Percentiles rank a stretch among this genome's conserved stretches.
Evolutionary conservation across 1,284 basidiomycete species (phyloP).

Genomic region (Uromyces viciae-fabae): DNA sequence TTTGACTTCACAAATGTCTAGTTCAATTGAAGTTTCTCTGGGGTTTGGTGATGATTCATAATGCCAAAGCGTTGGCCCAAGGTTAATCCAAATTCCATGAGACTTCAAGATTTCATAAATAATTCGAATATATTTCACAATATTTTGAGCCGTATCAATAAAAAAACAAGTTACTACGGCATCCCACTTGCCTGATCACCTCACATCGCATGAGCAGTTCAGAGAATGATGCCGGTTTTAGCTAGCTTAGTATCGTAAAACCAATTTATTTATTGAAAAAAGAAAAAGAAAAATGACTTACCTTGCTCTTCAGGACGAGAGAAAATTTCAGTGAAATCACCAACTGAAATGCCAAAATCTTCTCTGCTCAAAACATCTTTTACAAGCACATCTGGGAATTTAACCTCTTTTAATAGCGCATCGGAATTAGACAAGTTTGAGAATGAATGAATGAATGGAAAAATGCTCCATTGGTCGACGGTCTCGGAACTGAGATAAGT

Average conservation of each 20-base stretch:
- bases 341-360: constrained; percentile 79
- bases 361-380: constrained; percentile 63
- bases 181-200: constrained; percentile 72
- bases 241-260: too few relatives aligned
- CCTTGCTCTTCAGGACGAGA: constrained; percentile 59
- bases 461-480: constrained; percentile 68
- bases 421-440: constrained; percentile 68
- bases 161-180: constrained; percentile 94
- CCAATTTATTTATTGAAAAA: too few relatives aligned
- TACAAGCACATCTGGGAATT: constrained; percentile 78
- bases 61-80: constrained; percentile 91
- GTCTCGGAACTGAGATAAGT: constrained; percentile 63
- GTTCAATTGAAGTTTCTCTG: constrained; percentile 26
- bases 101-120: constrained; percentile 74
- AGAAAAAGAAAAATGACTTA: constrained; percentile 50
- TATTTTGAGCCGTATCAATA: constrained; percentile 90
- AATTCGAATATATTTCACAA: constrained; percentile 80
- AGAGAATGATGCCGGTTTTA: too few relatives aligned
- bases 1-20: constrained; percentile 36
- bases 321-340: constrained; percentile 90
- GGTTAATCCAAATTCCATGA: constrained; percentile 61
- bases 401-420: constrained; percentile 65
- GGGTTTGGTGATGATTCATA: constrained; percentile 62
- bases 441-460: constrained; percentile 84
- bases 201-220: background rate